Conservation (phyloP, 1,284 basidiomycete genomes). For the Athelia psychrophila region DNA sequence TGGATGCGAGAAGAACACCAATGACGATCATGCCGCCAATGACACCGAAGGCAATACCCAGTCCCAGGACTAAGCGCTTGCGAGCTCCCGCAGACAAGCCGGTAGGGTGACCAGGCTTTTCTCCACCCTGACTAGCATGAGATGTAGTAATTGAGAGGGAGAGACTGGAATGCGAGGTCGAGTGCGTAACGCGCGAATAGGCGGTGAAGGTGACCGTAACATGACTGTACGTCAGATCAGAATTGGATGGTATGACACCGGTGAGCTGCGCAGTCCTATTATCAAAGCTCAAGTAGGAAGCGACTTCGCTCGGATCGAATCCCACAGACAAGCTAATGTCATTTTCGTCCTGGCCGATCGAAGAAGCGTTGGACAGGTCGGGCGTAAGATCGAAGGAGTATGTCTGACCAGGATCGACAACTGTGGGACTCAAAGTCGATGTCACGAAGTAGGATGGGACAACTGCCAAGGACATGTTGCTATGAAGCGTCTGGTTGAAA, state of each 20-base stretch:
- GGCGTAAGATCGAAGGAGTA: slow-evolving; percentile 47
- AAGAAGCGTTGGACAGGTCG: slow-evolving; percentile 50
- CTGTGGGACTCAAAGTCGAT: slow-evolving; percentile 53
- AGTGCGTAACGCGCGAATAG: slow-evolving; percentile 62
- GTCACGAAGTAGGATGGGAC: slow-evolving; percentile 69
- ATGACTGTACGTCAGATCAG: slow-evolving; percentile 27
- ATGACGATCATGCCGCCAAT: slow-evolving; percentile 58
- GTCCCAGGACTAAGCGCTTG: slow-evolving; percentile 48
- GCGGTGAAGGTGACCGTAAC: slow-evolving; percentile 60
- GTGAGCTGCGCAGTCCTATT: slow-evolving; percentile 38
- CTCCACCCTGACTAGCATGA: slow-evolving; percentile 26
- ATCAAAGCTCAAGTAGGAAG: slow-evolving; percentile 49
- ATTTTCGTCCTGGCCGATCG: slow-evolving; percentile 21
- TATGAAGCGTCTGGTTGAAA: slow-evolving; percentile 65
- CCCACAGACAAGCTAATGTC: slow-evolving; percentile 50
- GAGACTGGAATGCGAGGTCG: slow-evolving; percentile 66
- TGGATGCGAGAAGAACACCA: slow-evolving; percentile 49
- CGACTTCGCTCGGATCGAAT: slow-evolving; percentile 46
- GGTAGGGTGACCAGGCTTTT: slow-evolving; percentile 23
- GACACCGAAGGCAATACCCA: slow-evolving; percentile 60
- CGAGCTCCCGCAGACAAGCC: slow-evolving; percentile 41
- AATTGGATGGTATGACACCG: slow-evolving; percentile 51
- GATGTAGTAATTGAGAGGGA: slow-evolving; percentile 45
- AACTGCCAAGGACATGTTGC: slow-evolving; percentile 59
- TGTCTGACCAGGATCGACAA: slow-evolving; percentile 40